A percentile compares a stretch with the other conserved stretches of the same genome.
These are phyloP conservation scores for Musa itinerans DNA, from an alignment of 176 grass and related monocot species.

Conservation along the genomic window DNA sequence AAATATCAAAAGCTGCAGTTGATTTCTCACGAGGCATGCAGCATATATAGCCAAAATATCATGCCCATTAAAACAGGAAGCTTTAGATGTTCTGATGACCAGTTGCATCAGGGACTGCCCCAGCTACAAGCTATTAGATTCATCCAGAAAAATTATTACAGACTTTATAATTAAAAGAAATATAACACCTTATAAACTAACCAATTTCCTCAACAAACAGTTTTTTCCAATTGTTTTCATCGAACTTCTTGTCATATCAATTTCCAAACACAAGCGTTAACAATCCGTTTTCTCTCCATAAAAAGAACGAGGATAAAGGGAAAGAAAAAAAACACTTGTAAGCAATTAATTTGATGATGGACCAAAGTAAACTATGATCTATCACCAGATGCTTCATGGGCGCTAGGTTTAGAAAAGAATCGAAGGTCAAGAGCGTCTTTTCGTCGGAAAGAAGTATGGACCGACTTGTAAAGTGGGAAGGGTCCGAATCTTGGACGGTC, in stretches of 20 bases:
- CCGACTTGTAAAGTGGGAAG: not conserved
- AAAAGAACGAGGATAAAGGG: not conserved
- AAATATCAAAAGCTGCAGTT: too few species aligned
- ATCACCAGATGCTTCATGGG: not conserved
- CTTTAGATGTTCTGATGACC: too few species aligned
- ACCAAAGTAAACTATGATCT: not conserved
- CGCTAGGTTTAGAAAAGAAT: not conserved
- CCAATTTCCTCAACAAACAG: too few species aligned
- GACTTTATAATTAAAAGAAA: too few species aligned
- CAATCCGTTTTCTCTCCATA: not conserved
- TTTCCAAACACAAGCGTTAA: not conserved
- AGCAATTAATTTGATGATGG: not conserved
- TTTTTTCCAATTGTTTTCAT: not conserved
- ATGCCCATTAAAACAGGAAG: too few species aligned
- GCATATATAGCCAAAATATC: too few species aligned
- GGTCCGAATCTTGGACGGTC: not conserved
- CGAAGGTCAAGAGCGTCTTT: not conserved
- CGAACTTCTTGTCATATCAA: not conserved
- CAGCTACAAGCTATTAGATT: too few species aligned
- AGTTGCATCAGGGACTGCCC: too few species aligned
- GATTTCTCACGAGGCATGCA: too few species aligned
- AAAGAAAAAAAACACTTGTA: not conserved
- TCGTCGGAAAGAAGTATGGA: not conserved
- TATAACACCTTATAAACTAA: too few species aligned
- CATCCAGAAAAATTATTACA: too few species aligned